These are phyloP conservation scores for Pueraria montana DNA, from an alignment of 306 rosid genomes.

Conservation along the genomic window DNA sequence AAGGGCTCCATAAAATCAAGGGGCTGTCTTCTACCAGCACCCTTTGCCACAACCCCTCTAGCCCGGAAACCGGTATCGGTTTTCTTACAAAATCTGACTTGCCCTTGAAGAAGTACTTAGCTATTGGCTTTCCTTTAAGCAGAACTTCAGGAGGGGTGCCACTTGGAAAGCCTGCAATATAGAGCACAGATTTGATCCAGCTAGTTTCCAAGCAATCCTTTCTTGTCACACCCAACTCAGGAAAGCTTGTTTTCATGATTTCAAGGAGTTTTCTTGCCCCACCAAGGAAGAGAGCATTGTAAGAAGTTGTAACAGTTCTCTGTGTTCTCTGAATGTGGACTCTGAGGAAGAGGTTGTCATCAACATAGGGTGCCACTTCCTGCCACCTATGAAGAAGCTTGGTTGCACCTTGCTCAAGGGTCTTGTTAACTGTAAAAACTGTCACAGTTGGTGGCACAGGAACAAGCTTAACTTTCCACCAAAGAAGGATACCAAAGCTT, in stretches of 20 bases:
- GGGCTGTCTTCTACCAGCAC: conserved; percentile 50
- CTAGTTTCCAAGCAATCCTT: conserved; percentile 63
- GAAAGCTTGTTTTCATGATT: conserved; percentile 55
- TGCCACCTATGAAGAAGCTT: too few species aligned
- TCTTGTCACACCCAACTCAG: conserved; percentile 66
- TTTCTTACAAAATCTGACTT: conserved; percentile 69
- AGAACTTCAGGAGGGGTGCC: conserved; percentile 52
- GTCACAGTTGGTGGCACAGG: too few species aligned
- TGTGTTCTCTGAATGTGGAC: conserved; percentile 32
- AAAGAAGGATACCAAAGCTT: conserved; percentile 59
- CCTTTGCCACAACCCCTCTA: conserved; percentile 66
- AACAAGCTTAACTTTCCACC: too few species aligned
- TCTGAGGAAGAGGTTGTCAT: too few species aligned
- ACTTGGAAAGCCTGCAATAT: conserved; percentile 50
- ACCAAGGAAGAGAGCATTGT: conserved; percentile 63
- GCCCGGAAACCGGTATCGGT: conserved; percentile 57
- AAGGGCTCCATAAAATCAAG: conserved; percentile 64
- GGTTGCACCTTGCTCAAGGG: too few species aligned
- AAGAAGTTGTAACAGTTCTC: conserved; percentile 46
- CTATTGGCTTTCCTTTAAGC: conserved; percentile 49
- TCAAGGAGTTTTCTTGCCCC: conserved; percentile 44
- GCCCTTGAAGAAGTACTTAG: conserved; percentile 61
- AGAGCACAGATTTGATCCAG: conserved; percentile 73
- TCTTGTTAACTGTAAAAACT: too few species aligned
- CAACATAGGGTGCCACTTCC: too few species aligned